Conservation (phyloP, 306 rosid genomes). For the Lagenaria siceraria region DNA sequence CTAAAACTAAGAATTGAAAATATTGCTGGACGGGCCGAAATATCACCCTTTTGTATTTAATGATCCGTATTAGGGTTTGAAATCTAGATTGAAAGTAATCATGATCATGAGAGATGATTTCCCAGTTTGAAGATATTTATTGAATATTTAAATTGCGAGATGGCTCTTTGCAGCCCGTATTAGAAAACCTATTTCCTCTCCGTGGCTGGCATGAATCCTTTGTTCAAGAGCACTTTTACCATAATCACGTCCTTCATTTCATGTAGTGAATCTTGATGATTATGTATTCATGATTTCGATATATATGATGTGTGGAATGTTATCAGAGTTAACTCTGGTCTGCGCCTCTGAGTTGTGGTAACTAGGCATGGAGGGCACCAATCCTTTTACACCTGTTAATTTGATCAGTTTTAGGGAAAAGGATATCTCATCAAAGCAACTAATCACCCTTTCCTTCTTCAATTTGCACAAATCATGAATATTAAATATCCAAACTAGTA, state of each 20-base stretch:
- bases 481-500: background rate
- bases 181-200: background rate
- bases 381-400: background rate
- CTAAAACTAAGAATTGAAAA: background rate
- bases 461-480: background rate
- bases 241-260: background rate
- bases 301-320: background rate
- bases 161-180: background rate
- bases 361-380: background rate
- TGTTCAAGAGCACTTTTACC: background rate
- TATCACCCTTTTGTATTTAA: too few relatives aligned
- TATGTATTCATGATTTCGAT: background rate
- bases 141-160: background rate
- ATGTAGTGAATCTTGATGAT: background rate
- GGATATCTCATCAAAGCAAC: background rate
- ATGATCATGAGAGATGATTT: background rate
- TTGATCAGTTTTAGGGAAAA: background rate
- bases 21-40: background rate
- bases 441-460: background rate
- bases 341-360: background rate
- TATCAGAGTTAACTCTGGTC: background rate
- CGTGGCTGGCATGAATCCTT: background rate
- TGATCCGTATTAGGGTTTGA: background rate
- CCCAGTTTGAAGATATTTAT: background rate
- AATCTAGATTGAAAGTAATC: background rate